phyloP scores from a whole-genome alignment of 345 rosid genomes.

The Brassica napus region Da-Ae NC_063451.1:2622501-2623000 shows the following conservation, averaged over 20 bases:
- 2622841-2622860: slow-evolving; percentile 81
- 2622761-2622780: slow-evolving; percentile 93
- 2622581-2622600: slow-evolving; percentile 78
- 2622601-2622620: slow-evolving; percentile 73
- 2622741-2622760: slow-evolving; percentile 81
- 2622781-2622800: slow-evolving; percentile 73
- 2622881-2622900: slow-evolving; percentile 54
- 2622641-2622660: slow-evolving; percentile 71
- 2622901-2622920: slow-evolving; percentile 83
- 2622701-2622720: slow-evolving; percentile 70
- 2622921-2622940: slow-evolving; percentile 70
- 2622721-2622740: slow-evolving; percentile 84
- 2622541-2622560: slow-evolving; percentile 86
- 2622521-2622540: slow-evolving; percentile 57
- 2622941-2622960: slow-evolving; percentile 64
- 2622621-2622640: slow-evolving; percentile 69
- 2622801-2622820: slow-evolving; percentile 79
- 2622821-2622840: slow-evolving; percentile 91
- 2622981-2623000: slow-evolving; percentile 78
- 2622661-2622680: slow-evolving; percentile 76
- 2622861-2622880: slow-evolving; percentile 56
- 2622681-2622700: slow-evolving; percentile 50
- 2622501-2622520: slow-evolving; percentile 72
- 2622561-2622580: slow-evolving; percentile 74
- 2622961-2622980: slow-evolving; percentile 73